Percentiles rank a stretch among this genome's conserved stretches.
Conservation (phyloP, 345 rosid genomes). For the Gossypium turneri region DNA sequence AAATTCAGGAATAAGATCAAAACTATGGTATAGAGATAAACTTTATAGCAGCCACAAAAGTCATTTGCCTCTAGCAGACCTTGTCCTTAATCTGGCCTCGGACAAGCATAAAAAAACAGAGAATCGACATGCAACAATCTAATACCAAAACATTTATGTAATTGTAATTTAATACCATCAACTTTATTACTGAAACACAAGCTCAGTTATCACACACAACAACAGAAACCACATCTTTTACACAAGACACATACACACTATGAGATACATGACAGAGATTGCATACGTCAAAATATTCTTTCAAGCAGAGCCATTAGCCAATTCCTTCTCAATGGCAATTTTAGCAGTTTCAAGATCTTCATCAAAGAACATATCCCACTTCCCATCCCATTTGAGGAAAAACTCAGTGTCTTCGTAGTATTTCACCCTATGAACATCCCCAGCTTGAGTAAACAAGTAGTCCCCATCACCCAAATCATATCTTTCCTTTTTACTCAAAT, state of each 20-base stretch:
- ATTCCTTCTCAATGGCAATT: constrained; percentile 34
- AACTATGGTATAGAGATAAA: no score
- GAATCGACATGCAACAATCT: no score
- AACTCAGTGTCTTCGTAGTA: constrained; percentile 86
- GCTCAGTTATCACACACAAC: background rate
- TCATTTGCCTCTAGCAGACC: no score
- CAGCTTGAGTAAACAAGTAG: constrained; percentile 74
- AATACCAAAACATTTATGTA: background rate
- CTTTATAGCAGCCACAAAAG: background rate
- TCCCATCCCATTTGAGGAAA: constrained; percentile 93
- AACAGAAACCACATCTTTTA: background rate
- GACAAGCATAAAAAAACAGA: no score
- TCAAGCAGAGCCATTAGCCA: constrained; percentile 11
- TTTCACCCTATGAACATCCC: constrained; percentile 82
- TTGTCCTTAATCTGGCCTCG: no score
- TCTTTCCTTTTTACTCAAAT: constrained; percentile 59
- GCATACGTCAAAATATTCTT: no score
- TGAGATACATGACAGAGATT: background rate
- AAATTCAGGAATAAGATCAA: no score
- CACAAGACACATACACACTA: background rate
- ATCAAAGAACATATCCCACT: constrained; percentile 77
- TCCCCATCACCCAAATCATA: constrained; percentile 64
- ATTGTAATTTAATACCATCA: background rate
- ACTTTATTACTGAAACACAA: background rate
- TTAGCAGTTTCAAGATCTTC: constrained; percentile 73